A percentile compares a stretch with the other conserved stretches of the same genome.
Evolutionary conservation across 129 eudicot genomes (phyloP).

Genomic region (Oenanthe sinensis): DNA sequence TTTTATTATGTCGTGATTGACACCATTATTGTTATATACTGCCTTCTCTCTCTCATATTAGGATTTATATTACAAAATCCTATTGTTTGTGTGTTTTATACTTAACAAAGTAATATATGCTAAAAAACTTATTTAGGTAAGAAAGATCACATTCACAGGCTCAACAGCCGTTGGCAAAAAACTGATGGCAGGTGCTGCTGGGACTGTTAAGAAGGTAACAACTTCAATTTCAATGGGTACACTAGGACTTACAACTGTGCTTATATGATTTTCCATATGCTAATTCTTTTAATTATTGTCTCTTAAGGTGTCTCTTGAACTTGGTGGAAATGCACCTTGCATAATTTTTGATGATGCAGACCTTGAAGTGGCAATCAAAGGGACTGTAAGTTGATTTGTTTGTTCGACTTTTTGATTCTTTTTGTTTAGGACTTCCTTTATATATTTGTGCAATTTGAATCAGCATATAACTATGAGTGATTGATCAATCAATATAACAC

Average conservation of each 20-base stretch:
- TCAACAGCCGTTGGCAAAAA: constrained; percentile 89
- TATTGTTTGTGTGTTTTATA: not conserved
- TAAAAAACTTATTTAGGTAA: constrained; percentile 41
- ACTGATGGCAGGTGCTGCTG: constrained; percentile 88
- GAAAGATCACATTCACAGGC: constrained; percentile 93
- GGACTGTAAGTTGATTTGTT: constrained; percentile 49
- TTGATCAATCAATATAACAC: not conserved
- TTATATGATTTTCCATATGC: constrained; percentile 4
- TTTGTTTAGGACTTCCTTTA: not conserved
- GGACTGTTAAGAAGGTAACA: constrained; percentile 85
- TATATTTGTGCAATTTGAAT: not conserved
- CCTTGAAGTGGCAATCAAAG: constrained; percentile 83
- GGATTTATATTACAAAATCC: not conserved
- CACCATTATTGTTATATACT: not conserved
- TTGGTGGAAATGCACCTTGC: constrained; percentile 97
- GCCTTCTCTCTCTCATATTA: not conserved
- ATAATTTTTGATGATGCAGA: constrained; percentile 92
- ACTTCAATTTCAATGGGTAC: not conserved
- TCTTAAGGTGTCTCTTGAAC: constrained; percentile 77
- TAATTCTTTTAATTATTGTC: constrained; percentile 5
- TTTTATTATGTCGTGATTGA: not conserved
- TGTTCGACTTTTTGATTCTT: not conserved
- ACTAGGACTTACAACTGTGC: not conserved
- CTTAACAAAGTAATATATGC: not conserved
- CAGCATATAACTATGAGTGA: not conserved